These are phyloP conservation scores for Datisca glomerata DNA, from an alignment of 306 rosid genomes.

Conservation along the genomic window DNA sequence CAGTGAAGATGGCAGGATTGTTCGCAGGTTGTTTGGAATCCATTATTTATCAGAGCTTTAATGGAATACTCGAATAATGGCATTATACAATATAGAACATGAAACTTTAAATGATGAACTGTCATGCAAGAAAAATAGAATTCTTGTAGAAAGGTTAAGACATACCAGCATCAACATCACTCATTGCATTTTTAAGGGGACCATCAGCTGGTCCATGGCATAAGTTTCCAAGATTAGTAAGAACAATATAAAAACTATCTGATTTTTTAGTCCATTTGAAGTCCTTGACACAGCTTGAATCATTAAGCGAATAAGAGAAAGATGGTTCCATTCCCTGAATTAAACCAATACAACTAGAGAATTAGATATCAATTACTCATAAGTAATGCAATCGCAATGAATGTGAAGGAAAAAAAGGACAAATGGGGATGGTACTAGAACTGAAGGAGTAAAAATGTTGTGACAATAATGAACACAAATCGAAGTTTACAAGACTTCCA, in stretches of 20 bases:
- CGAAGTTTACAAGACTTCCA: no score
- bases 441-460: no score
- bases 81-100: no score
- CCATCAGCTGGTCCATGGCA: slow-evolving; percentile 36
- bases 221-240: slow-evolving; percentile 47
- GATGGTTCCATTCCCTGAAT: slow-evolving; percentile 44
- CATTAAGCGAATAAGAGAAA: slow-evolving; percentile 38
- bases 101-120: no score
- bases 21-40: no score
- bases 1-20: no score
- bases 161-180: slow-evolving; percentile 76
- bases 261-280: slow-evolving; percentile 49
- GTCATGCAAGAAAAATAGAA: no score
- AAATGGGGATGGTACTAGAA: no score
- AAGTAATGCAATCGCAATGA: not conserved
- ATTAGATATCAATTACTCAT: not conserved
- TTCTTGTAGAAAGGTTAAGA: not conserved
- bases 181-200: slow-evolving; percentile 39
- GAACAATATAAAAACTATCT: slow-evolving; percentile 43
- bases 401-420: not conserved
- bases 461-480: no score
- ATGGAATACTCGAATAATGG: no score
- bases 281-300: slow-evolving; percentile 46
- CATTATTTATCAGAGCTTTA: no score
- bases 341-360: slow-evolving; percentile 12